Percentiles rank a stretch among this genome's conserved stretches.
Conservation (phyloP, 257 asterid genomes). For the Ilex aquifolium region DNA sequence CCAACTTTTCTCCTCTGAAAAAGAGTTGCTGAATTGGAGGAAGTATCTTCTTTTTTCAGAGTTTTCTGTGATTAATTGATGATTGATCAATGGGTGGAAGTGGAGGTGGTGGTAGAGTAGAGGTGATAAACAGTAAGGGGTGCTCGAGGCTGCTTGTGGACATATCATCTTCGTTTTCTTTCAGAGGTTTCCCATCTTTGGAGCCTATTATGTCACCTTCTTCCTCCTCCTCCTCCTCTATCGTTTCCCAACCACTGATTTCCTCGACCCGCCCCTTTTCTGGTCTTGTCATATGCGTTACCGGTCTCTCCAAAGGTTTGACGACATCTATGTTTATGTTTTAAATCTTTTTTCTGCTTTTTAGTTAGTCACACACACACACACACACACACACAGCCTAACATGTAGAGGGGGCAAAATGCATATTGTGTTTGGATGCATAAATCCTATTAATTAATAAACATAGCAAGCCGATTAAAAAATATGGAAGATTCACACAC, state of each 20-base stretch:
- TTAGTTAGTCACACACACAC: no score
- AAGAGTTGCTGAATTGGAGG: no score
- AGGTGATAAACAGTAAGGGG: conserved; percentile 72
- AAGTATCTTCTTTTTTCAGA: no score
- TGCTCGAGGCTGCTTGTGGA: conserved; percentile 73
- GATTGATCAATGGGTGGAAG: conserved; percentile 28
- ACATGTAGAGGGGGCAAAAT: no score
- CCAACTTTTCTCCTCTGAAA: no score
- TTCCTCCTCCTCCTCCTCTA: conserved; percentile 36
- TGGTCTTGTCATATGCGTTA: conserved; percentile 86
- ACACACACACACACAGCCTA: no score
- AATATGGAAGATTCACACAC: no score
- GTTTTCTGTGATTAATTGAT: background rate
- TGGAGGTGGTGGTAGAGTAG: conserved; percentile 52
- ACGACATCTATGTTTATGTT: background rate
- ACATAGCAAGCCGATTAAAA: no score
- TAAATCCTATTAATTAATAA: no score
- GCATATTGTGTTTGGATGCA: no score
- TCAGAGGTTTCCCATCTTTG: conserved; percentile 40
- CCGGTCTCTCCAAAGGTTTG: conserved; percentile 87
- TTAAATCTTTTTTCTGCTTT: no score
- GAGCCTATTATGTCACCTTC: conserved; percentile 56
- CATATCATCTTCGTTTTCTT: conserved; percentile 25
- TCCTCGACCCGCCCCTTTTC: conserved; percentile 54
- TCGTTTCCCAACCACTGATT: conserved; percentile 24